These are phyloP conservation scores for Cordyceps pruinosa DNA, from an alignment of 2,329 filamentous ascomycete species.

Conservation along the genomic window DNA sequence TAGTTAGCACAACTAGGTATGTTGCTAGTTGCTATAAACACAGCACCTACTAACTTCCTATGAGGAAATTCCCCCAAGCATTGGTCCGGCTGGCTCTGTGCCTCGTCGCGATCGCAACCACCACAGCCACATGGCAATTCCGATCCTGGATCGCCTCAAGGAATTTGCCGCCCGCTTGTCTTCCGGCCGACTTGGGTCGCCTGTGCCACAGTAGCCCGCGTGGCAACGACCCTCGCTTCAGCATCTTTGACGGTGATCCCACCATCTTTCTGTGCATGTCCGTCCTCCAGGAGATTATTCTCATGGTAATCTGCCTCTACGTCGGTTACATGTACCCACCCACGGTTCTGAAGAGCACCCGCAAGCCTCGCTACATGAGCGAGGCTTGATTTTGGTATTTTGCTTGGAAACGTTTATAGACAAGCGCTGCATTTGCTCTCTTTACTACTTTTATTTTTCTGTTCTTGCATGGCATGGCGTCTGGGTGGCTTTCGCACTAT, in stretches of 20 bases:
- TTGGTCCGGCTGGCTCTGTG: neutral
- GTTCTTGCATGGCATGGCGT: neutral
- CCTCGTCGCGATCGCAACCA: neutral
- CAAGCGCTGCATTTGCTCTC: neutral
- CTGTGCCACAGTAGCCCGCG: neutral
- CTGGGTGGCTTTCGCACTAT: neutral
- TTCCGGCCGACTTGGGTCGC: neutral
- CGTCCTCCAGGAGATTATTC: slow-evolving; percentile 14
- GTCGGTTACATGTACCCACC: slow-evolving; percentile 12
- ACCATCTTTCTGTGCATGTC: slow-evolving; percentile 16
- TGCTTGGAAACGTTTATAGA: neutral
- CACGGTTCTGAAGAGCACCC: neutral
- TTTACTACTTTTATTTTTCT: neutral
- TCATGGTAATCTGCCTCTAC: slow-evolving; percentile 14
- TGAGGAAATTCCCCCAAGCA: no score
- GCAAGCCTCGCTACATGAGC: slow-evolving; percentile 7
- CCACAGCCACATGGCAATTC: neutral
- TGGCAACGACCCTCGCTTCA: slow-evolving; percentile 11
- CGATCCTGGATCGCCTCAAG: neutral
- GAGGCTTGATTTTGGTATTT: neutral
- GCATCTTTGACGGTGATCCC: slow-evolving; percentile 13
- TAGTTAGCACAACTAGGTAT: no score
- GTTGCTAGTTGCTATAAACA: no score
- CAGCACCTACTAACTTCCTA: no score
- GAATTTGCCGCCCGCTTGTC: neutral